phyloP scores from a whole-genome alignment of 2,329 filamentous ascomycete species.

The Scedosporium aurantiacum region DNA sequence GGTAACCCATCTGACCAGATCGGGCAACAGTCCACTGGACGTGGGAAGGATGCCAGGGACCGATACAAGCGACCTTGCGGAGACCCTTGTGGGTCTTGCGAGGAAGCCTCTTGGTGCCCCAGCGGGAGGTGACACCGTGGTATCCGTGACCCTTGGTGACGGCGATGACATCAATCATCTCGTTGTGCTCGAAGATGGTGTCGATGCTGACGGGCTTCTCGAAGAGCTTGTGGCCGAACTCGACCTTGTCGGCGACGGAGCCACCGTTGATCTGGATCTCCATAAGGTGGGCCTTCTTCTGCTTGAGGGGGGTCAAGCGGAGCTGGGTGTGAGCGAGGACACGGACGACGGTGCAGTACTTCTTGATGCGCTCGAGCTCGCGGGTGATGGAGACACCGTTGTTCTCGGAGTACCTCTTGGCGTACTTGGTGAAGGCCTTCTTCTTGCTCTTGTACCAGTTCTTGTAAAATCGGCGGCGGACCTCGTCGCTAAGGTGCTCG shows the following conservation, averaged over 20 bases:
- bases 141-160: conserved; percentile 99
- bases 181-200: conserved; percentile 96
- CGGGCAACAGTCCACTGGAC: conserved; percentile 99
- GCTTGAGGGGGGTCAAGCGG: conserved; percentile 98
- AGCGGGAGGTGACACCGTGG: conserved; percentile 92
- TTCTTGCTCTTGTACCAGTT: conserved; percentile 99
- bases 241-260: conserved; percentile 90
- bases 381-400: conserved; percentile 82
- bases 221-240: conserved; percentile 89
- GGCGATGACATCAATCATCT: conserved; percentile 98
- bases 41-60: conserved; percentile 99
- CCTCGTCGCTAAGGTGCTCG: conserved; percentile 95
- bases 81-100: conserved; percentile 99
- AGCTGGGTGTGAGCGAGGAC: conserved; percentile 99
- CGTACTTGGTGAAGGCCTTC: conserved; percentile 99
- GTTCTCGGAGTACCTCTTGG: conserved; percentile 98
- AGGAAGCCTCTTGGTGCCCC: conserved; percentile 99
- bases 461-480: conserved; percentile 99
- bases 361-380: conserved; percentile 99
- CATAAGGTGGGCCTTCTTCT: conserved; percentile 99
- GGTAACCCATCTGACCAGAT: conserved; percentile 99
- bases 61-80: conserved; percentile 99
- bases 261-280: conserved; percentile 99
- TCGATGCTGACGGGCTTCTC: conserved; percentile 96
- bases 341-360: conserved; percentile 99